Evolutionary conservation across 2,329 filamentous ascomycete species (phyloP).

Genomic region (Diaporthe batatas): DNA sequence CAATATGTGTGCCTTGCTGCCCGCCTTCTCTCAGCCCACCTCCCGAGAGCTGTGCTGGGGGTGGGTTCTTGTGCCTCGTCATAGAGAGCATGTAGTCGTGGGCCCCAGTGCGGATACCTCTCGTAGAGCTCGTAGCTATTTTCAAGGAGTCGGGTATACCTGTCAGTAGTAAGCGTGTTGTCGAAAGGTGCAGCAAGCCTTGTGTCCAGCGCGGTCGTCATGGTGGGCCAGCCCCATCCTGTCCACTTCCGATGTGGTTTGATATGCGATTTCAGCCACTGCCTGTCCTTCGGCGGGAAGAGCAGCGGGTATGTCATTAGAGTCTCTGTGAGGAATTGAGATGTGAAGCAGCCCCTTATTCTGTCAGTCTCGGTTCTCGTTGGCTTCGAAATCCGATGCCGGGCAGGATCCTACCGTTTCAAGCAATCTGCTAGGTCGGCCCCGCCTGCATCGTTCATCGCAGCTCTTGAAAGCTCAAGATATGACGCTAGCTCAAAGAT

Average conservation of each 20-base stretch:
- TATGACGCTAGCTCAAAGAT: background rate
- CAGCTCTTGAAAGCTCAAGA: background rate
- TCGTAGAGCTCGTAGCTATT: background rate
- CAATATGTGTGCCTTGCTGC: background rate
- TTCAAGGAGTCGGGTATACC: background rate
- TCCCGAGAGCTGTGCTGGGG: background rate
- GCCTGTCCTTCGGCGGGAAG: background rate
- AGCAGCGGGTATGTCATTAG: slow-evolving; percentile 6
- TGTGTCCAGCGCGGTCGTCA: background rate
- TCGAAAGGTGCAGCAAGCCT: slow-evolving; percentile 6
- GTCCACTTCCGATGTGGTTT: background rate
- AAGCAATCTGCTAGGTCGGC: background rate
- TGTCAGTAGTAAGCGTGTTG: background rate
- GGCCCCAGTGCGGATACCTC: background rate
- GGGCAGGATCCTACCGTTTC: background rate
- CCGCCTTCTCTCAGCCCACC: background rate
- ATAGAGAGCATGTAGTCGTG: background rate
- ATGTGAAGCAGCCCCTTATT: background rate
- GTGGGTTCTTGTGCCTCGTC: background rate
- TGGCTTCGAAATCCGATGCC: background rate
- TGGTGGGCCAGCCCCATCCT: slow-evolving; percentile 2
- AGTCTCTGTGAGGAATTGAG: background rate
- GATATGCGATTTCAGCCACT: background rate
- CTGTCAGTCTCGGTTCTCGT: background rate
- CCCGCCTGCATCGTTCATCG: background rate